Evolutionary conservation across 176 grass and related monocot genomes (phyloP), one percentile per base, ranked within the genome.

Genomic region (Oryza longistaminata): DNA sequence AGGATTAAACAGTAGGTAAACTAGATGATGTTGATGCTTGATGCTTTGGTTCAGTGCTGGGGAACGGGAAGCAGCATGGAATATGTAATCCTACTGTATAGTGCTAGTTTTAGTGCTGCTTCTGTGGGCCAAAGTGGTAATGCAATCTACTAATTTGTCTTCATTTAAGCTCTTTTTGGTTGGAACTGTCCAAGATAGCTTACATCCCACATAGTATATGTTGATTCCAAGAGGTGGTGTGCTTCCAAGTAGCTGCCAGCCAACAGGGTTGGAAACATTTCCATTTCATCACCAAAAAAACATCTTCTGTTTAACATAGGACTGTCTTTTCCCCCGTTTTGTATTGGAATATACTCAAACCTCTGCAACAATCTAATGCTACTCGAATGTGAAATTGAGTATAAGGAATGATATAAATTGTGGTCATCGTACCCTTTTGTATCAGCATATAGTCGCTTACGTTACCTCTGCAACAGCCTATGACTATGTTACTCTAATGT

Each of bases 131-230:
- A n/a, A 62, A 26, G 29, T 17, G 60, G 8, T 71, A 49, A 62
- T 17, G 68, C 8, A 7, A 44, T 71, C 43, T 73, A 16, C 35
- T 12, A 7, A 44, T 66, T 55, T 73, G 78, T 67, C 66, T 80
- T 70, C 72, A 46, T 77, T 21, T 46, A 55, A 77, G 19, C 78
- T 73, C 71, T 44, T 19, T n/a, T 44, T 78, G 26, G 73, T 48
- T 73, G 66, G 55, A 68, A 48, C 21, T 84, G 33, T 72, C 43
- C 62, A 55, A 11, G 25, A 48, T 79, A 84, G 33, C 46, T 58
- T 10, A 65, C 2, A 71, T 11, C 7, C 14, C 44, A 25, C 40
- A 35, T 48, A 33, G 37, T 9, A 9, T n/a, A 1, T 75, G 42
- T 49, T 73, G 19, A 25, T 55, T 77, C 66, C n/a, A 58, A 34